Base-by-base conservation (phyloP, 257 asterid genomes). In the Solanum chilense region DNA sequence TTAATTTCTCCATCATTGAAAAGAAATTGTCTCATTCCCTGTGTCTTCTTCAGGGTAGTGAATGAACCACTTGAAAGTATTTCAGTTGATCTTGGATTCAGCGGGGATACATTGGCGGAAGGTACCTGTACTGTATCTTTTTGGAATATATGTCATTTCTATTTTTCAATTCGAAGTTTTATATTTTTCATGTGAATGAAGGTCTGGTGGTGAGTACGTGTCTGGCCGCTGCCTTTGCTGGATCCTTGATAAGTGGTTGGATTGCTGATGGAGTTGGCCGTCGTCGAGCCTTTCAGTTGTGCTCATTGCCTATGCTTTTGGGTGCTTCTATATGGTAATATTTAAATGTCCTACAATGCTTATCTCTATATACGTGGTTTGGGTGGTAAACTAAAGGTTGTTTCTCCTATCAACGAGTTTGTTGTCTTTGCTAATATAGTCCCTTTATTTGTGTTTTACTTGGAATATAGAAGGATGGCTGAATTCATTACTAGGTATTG, bases 21-120 rank as follows among this genome's bases (percentile, higher is more conserved):
- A 76, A 84, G 12, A 35, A 37, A 23, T 44, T 44, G 18, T 85
- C 44, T 44, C 21, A 10, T 33, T 45, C 45, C 35, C 39, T 83
- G 25, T 58, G 84, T 83, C 78, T 21, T 88, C 71, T 73, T 70
- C 95, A 95, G 99, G 85, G 98, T 96, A 85, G 98, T 96, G 52
- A 96, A 96, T 85, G 99, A 95, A 92, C 98, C 99, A 27, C 98
- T 96, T 69, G 99, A 96, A 94, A 90, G 91, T 74, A 96, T 96
- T 87, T 93, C 99, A n/a, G 78, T 82, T 33, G 98, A 95, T 90
- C 98, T 96, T 92, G 99, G 98, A 87, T 96, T 96, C 90, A 92
- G 86, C 37, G 98, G 98, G 87, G 90, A 93, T 88, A 92, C 97
- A 85, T 76, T 95, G 88, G 95, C 95, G 83, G 97, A 95, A 93